phyloP scores from a whole-genome alignment of 805 yeast species.

The Naumovozyma baii region DNA sequence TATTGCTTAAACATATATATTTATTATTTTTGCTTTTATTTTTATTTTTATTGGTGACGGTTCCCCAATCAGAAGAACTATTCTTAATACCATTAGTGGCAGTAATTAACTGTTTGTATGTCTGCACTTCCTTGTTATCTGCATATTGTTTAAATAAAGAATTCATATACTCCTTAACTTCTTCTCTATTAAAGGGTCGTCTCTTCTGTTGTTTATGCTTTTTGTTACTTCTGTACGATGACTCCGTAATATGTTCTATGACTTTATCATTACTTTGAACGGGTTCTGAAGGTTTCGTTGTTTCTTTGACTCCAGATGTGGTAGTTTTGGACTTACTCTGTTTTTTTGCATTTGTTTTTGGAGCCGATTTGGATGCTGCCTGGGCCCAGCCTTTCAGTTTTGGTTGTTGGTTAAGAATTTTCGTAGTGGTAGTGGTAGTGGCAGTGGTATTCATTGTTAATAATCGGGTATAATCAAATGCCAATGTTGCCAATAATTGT shows the following conservation, averaged over 20 bases:
- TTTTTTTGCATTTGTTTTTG: conserved; percentile 7
- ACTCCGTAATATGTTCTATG: neutral
- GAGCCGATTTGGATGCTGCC: conserved; percentile 24
- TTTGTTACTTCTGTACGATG: too few relatives aligned
- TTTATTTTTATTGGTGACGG: conserved; percentile 18
- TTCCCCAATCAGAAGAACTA: conserved; percentile 23
- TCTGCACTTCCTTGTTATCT: conserved; percentile 4
- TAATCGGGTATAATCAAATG: too few relatives aligned
- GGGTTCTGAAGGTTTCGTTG: too few relatives aligned
- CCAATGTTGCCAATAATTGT: too few relatives aligned
- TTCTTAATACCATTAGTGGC: conserved; percentile 3
- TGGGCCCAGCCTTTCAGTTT: conserved; percentile 29
- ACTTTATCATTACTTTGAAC: neutral
- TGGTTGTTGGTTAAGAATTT: conserved; percentile 6
- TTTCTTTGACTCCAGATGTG: neutral
- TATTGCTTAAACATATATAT: conserved; percentile 21
- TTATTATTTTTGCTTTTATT: conserved; percentile 25
- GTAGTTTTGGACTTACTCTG: neutral
- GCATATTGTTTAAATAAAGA: conserved; percentile 8
- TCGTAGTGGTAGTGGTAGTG: neutral
- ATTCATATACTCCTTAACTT: conserved; percentile 18
- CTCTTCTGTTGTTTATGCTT: conserved; percentile 3
- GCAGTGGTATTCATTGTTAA: conserved; percentile 4
- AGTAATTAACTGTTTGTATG: conserved; percentile 7
- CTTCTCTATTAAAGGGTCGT: conserved; percentile 22